These are phyloP conservation scores for Metschnikowia colocasiae DNA, from an alignment of 805 yeast species.

Conservation along the genomic window DNA sequence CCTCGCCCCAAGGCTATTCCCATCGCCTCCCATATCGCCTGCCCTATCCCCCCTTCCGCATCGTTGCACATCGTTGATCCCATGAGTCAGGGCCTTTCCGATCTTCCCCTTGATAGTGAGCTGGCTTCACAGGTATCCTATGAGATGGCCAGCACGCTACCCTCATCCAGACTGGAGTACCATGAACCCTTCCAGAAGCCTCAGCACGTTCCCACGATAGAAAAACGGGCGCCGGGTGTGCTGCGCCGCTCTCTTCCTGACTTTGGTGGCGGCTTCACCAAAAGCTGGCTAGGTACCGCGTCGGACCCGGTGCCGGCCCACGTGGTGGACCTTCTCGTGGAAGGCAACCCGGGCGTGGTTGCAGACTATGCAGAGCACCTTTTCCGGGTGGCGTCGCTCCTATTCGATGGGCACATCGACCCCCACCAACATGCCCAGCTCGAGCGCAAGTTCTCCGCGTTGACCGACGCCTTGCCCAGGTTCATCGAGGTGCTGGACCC, in stretches of 20 bases:
- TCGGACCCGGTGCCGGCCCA: slow-evolving; percentile 19
- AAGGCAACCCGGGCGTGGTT: slow-evolving; percentile 28
- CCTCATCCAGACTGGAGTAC: slow-evolving; percentile 4
- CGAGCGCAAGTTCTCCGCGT: slow-evolving; percentile 22
- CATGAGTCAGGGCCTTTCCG: slow-evolving; percentile 13
- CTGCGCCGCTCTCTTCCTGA: slow-evolving; percentile 1
- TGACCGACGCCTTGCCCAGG: slow-evolving; percentile 24
- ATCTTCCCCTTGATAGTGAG: slow-evolving; percentile 7
- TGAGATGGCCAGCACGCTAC: slow-evolving; percentile 3
- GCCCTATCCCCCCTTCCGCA: no score
- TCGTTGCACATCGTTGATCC: no score
- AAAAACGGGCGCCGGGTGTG: not conserved
- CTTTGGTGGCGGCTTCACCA: slow-evolving; percentile 8
- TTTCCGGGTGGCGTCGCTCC: slow-evolving; percentile 26
- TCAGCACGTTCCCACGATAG: not conserved
- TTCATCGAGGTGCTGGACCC: slow-evolving; percentile 26
- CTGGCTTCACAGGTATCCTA: slow-evolving; percentile 11
- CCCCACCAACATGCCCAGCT: slow-evolving; percentile 18
- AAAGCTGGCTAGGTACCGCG: slow-evolving; percentile 6
- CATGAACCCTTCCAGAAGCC: not conserved
- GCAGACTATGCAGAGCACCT: slow-evolving; percentile 39
- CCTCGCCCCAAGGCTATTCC: no score
- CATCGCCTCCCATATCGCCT: no score
- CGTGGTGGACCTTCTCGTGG: slow-evolving; percentile 23
- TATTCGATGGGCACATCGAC: slow-evolving; percentile 20